Base-by-base conservation (phyloP, 1,284 basidiomycete genomes). In the Cutaneotrichosporon cavernicola region DNA sequence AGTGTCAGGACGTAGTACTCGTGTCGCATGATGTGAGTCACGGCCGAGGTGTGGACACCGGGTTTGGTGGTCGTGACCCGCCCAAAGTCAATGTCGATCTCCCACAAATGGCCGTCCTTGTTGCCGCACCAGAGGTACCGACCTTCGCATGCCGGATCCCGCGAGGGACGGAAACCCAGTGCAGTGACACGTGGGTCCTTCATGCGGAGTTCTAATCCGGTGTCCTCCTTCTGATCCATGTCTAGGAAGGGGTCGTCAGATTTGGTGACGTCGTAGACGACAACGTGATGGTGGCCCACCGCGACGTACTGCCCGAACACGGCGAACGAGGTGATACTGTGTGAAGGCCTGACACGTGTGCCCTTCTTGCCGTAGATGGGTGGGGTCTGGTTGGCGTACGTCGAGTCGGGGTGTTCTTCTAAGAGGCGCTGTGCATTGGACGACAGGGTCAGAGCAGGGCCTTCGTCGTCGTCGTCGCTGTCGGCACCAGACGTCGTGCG, bases 81-180 rank as follows among this genome's bases (percentile, higher is more conserved):
- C 13, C 7, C 36, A 18, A 83, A 85, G 56, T 83, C 78, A 34
- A 90, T 82, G 73, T 96, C 91, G 59, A 94, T 70, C 81, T 96
- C 92, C 71, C 89, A 85, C 16, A 97, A 65, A 76, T 90, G 88
- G 0, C 94, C 94, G 34, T 95, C 92, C 80, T 90, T 92, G 47
- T 90, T 92, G 0, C 93, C 94, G 18, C 89, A 81, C 93, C 92
- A 96, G 7, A 93, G 72, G 65, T 86, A 85, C 30, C 84, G 72
- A 2, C 81, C 81, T 56, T 79, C 77, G 52, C 83, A 79, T 26
- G 75, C 74, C 0, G 64, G 72, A 76, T 57, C 85, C 82, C 30
- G 81, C 79, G 84, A 83, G 0, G 87, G 84, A 5, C 89, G 83
- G 76, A 92, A 91, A 73, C 89, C 90, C 79, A 94, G 83, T 21